Evolutionary conservation across 75 land plant genomes (phyloP), one percentile per base, ranked within the genome.

Genomic region (Sequoiadendron giganteum): DNA sequence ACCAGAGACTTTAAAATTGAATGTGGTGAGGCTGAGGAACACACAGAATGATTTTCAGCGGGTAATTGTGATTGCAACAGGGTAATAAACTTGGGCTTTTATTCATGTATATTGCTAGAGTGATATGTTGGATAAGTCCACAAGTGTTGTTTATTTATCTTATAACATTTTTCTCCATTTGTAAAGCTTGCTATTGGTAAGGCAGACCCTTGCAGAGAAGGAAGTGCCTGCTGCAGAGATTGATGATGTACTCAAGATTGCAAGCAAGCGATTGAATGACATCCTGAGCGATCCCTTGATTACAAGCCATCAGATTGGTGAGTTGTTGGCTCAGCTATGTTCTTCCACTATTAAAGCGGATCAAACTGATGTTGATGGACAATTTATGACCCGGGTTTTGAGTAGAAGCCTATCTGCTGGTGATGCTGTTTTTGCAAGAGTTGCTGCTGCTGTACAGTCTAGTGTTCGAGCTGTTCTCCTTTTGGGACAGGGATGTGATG

Each of bases 1-100:
- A 36, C 99, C 99, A 14, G 99, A 98, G 89, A 98, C 99, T 38
- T 89, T 95, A 18, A 88, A 88, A 83, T 92, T 98, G 40, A 95
- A 97, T 88, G 58, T 90, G 32, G 43, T 65, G 0, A 94, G 97
- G 91, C 58, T 98, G 80, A 91, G 96, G 58, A 82, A 89, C 48
- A 92, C 92, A n/a, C 99, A 98, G 84, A 93, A 93, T 89, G 91
- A 93, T 30, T 72, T 93, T 45, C 99, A 98, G 61, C 91, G 92
- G 58, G 92, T 96, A 32, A 92, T 98, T 88, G 97, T 98, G 54
- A 90, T 93, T 36, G 88, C 95, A 42, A 94, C 77, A 75, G 77
- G 77, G 77, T 75, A 75, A 75, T 13, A 75, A 13, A 75, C 77
- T 75, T 75, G 38, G 15, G 38, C 34, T 9, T 49, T 75, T 32